phyloP scores from a whole-genome alignment of 495 filamentous ascomycete genomes.

The Lophiostoma macrostomum region DNA sequence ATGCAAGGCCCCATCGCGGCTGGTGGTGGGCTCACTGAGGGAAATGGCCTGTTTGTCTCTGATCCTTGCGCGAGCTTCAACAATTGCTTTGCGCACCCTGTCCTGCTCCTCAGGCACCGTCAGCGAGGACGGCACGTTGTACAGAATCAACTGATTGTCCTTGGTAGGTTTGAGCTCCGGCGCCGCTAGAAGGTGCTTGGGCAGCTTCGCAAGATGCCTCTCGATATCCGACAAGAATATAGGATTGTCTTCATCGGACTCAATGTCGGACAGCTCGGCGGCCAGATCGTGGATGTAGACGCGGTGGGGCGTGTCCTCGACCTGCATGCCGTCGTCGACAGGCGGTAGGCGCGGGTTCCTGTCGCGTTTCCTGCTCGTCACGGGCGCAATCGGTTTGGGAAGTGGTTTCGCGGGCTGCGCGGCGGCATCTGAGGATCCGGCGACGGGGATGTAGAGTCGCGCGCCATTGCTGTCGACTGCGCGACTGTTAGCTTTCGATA shows the following conservation, averaged over 20 bases:
- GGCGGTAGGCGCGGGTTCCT: slow-evolving; percentile 9
- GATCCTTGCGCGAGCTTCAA: slow-evolving; percentile 72
- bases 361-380: not conserved
- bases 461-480: slow-evolving; percentile 29
- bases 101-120: slow-evolving; percentile 74
- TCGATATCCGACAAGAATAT: slow-evolving; percentile 83
- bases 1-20: too few relatives aligned
- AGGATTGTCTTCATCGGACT: slow-evolving; percentile 51
- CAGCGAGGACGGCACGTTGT: slow-evolving; percentile 71
- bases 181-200: slow-evolving; percentile 56
- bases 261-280: slow-evolving; percentile 70
- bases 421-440: slow-evolving; percentile 37
- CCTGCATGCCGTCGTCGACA: slow-evolving; percentile 67
- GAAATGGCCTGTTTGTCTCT: slow-evolving; percentile 48
- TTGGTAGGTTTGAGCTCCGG: slow-evolving; percentile 42
- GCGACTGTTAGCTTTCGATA: not conserved
- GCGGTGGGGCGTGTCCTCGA: slow-evolving; percentile 83
- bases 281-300: slow-evolving; percentile 91
- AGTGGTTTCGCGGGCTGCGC: slow-evolving; percentile 24
- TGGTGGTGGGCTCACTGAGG: slow-evolving; percentile 12
- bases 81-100: slow-evolving; percentile 78
- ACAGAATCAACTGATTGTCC: slow-evolving; percentile 74
- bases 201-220: slow-evolving; percentile 71
- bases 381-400: slow-evolving; percentile 6
- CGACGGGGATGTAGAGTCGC: slow-evolving; percentile 34